Base-by-base conservation (phyloP, 2,329 filamentous ascomycete genomes). In the Trichoderma sp. region DNA sequence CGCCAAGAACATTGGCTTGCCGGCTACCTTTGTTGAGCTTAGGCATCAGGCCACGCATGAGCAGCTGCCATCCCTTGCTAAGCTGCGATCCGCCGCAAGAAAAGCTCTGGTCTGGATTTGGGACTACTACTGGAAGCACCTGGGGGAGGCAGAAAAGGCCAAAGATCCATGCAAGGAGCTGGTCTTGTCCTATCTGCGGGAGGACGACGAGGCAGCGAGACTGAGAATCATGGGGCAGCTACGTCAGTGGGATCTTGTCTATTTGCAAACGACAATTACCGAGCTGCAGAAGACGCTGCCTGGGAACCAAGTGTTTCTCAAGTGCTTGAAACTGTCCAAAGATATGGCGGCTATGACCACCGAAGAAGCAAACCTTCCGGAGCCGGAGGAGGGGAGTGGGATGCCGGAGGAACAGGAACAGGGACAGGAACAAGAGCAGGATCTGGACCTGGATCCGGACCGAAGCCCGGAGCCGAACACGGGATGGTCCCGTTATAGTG, bases 21-120 rank as follows among this genome's bases (percentile, higher is more conserved):
- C 93, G 0, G 91, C 92, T 0, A 92, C 93, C 0, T 97, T 98
- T 83, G 95, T 98, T 72, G 95, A 97, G 86, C 87, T 97, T 75
- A 91, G 95, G 63, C 95, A 98, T 83, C 94, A 97, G 85, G 94
- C 94, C 60, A 97, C 95, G 56, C 95, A 98, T 83, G 94, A 97
- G 83, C 93, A 95, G 81, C 86, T 98, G 75, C 95, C 95, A 0
- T 92, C 92, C 1, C 86, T 98, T 71, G 88, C 90, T 12, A 91
- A 94, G 77, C 86, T 98, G 77, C 90, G 94, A 71, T 88, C 88
- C 45, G 93, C 93, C 1, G 91, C 93, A 1, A 85, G 88, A 77
- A 91, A 93, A 79, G 94, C 93, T 1, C 86, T 98, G 77, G 87
- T 88, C 62, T 98, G 95, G 95, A 91, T 98, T 69, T 98, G 94